Evolutionary conservation across 805 yeast species (phyloP), one percentile per base, ranked within the genome.

Genomic region (Candida loeiensis): DNA sequence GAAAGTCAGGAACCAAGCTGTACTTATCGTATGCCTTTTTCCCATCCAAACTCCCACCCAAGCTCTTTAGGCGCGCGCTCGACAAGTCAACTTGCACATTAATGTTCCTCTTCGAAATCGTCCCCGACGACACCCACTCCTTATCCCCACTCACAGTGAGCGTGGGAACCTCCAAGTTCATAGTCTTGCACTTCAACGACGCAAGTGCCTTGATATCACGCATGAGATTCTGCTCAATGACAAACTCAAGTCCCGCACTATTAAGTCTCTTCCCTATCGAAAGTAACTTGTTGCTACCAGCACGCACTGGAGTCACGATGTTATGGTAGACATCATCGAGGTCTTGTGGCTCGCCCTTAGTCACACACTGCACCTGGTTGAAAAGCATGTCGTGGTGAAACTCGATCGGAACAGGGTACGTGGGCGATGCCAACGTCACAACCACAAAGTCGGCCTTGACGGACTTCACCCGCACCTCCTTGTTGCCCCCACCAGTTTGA

Each of bases 371-470:
- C 3, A 22, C 13, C 27, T 51, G 59, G 35, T 52, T 53, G 45
- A 56, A 64, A 1, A 67, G 45, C 13, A 61, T 50, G 30, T 61
- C 69, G 45, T 66, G 69, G 40, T 58, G 54, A 20, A 68, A 41
- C 48, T 66, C 74, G 6, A 68, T 39, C 2, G 74, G 72, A 9
- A 68, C 62, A 2, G 68, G 62, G 18, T 49, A 46, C 35, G 58
- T 54, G 9, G 56, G 53, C 2, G 72, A 61, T 31, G 56, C 49
- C 14, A 18, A 3, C 15, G 71, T 60, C 24, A 59, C 36, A 1
- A 56, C 69, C 4, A 57, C 58, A 21, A 68, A 51, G 26, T 64
- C 70, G 2, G 59, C 56, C 2, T 29, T 26, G 8, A 56, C 44
- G 2, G 35, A 12, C 27, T 51, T 57, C 33, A 61, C 43, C 4